Evolutionary conservation across 2,329 filamentous ascomycete species (phyloP).

Genomic region (Fusarium duplospermum): DNA sequence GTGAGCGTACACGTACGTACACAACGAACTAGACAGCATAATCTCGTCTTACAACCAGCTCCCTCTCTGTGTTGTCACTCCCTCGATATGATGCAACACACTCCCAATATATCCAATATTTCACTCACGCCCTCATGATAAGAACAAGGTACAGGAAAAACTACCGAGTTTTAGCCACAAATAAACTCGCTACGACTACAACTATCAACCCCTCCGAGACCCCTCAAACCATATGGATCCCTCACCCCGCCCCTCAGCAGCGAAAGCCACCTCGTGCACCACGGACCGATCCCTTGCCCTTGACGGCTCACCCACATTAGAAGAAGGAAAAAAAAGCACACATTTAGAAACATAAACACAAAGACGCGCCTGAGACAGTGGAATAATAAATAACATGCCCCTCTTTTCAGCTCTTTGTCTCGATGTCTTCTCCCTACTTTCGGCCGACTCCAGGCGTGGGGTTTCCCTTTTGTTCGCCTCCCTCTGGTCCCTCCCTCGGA

Average conservation of each 20-base stretch:
- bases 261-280: not conserved
- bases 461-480: not conserved
- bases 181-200: not conserved
- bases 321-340: not conserved
- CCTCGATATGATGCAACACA: conserved; percentile 5
- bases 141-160: not conserved
- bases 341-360: conserved; percentile 25
- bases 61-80: not conserved
- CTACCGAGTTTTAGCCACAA: conserved; percentile 11
- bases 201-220: conserved; percentile 4
- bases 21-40: conserved; percentile 8
- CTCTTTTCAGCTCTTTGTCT: conserved; percentile 29
- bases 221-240: not conserved
- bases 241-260: conserved; percentile 6
- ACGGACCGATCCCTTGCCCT: conserved; percentile 11
- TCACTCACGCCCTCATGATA: not conserved
- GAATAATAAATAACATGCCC: conserved; percentile 7
- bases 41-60: conserved; percentile 6
- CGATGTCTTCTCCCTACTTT: conserved; percentile 21
- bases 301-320: not conserved
- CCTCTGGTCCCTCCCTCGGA: conserved; percentile 9
- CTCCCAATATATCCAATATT: conserved; percentile 7
- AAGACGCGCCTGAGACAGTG: conserved; percentile 3
- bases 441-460: conserved; percentile 1
- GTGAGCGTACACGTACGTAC: not conserved